A percentile compares a stretch with the other conserved stretches of the same genome.
phyloP scores from a whole-genome alignment of 2,329 filamentous ascomycete genomes.

The Phymatotrichopsis omnivora region DNA sequence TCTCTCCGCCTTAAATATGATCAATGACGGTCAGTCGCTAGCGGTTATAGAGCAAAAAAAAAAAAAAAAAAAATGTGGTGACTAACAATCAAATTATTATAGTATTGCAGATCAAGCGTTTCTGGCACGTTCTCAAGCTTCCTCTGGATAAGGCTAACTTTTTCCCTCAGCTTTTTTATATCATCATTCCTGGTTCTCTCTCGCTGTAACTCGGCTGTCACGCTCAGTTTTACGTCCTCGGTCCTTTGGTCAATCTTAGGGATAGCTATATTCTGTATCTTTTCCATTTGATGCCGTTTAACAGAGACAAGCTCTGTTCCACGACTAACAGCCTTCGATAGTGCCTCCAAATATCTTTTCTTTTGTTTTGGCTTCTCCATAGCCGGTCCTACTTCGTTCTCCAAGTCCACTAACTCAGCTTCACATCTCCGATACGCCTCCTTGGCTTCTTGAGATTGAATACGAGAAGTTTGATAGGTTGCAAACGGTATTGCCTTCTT shows the following conservation, averaged over 20 bases:
- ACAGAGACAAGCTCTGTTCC: constrained; percentile 39
- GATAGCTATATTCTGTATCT: constrained; percentile 37
- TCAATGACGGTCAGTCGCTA: too few relatives aligned
- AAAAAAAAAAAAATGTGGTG: neutral
- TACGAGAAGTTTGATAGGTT: constrained; percentile 49
- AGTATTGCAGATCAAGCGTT: constrained; percentile 22
- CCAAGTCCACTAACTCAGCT: constrained; percentile 49
- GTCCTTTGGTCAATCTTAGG: constrained; percentile 34
- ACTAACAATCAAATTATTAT: constrained; percentile 26
- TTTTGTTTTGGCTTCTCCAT: constrained; percentile 60
- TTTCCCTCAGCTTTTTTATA: constrained; percentile 38
- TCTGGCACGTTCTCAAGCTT: constrained; percentile 41
- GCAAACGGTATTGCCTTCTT: constrained; percentile 56
- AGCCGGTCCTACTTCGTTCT: constrained; percentile 55
- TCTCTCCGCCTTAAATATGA: constrained; percentile 13
- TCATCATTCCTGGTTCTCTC: constrained; percentile 38
- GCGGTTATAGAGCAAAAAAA: neutral
- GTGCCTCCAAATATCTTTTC: constrained; percentile 54
- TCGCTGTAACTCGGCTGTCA: constrained; percentile 37
- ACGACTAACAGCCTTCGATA: constrained; percentile 39
- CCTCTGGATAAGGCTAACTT: constrained; percentile 37
- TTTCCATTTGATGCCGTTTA: constrained; percentile 37
- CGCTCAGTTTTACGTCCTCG: constrained; percentile 36
- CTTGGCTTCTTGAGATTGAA: constrained; percentile 45
- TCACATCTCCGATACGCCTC: constrained; percentile 45